Evolutionary conservation across 2,329 filamentous ascomycete genomes (phyloP).

Genomic region (Ceratocystis papillata): DNA sequence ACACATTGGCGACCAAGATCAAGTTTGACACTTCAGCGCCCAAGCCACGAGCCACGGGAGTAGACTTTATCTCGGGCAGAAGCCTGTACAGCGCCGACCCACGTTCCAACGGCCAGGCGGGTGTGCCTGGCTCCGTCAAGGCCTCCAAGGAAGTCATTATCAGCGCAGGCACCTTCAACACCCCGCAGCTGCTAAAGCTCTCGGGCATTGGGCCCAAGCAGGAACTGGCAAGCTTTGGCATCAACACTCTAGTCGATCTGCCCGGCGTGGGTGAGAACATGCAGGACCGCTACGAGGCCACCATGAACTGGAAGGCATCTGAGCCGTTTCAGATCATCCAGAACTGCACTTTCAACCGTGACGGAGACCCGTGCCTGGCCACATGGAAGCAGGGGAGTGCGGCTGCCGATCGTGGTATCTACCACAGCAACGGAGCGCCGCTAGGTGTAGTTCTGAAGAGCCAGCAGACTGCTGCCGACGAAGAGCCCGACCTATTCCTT

Average conservation of each 20-base stretch:
- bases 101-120: constrained; percentile 29
- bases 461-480: constrained; percentile 23
- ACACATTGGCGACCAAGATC: constrained; percentile 33
- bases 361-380: constrained; percentile 21
- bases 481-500: constrained; percentile 44
- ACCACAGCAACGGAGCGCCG: constrained; percentile 25
- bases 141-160: constrained; percentile 40
- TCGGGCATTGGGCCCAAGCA: constrained; percentile 39
- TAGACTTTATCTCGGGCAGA: constrained; percentile 29
- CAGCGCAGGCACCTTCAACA: constrained; percentile 40
- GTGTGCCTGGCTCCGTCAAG: constrained; percentile 26
- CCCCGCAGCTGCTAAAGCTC: constrained; percentile 42
- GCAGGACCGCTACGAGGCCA: constrained; percentile 37
- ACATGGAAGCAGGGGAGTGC: constrained; percentile 19
- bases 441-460: constrained; percentile 25
- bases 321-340: constrained; percentile 16
- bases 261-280: constrained; percentile 41
- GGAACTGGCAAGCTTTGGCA: constrained; percentile 37
- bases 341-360: constrained; percentile 20
- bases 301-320: constrained; percentile 29
- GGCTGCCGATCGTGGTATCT: constrained; percentile 20
- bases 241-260: constrained; percentile 37
- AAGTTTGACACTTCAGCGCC: constrained; percentile 30
- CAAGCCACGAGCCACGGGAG: constrained; percentile 33
- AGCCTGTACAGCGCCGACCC: constrained; percentile 29